These are phyloP conservation scores for Beauveria varroae DNA, from an alignment of 2,329 filamentous ascomycete genomes.

Conservation along the genomic window DNA sequence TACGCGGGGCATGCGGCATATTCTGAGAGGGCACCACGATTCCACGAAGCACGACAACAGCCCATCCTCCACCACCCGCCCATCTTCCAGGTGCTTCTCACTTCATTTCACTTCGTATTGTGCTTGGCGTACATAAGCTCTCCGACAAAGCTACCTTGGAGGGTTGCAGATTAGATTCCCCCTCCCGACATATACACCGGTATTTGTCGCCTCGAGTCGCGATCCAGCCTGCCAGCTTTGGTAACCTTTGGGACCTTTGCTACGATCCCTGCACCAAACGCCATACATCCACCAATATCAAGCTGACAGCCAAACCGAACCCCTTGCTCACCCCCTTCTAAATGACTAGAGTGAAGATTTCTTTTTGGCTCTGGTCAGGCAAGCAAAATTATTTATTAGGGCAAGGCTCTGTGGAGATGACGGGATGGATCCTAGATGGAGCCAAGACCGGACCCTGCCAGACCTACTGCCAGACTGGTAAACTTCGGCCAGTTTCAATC, in stretches of 20 bases:
- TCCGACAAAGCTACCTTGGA: neutral
- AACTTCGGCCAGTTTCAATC: neutral
- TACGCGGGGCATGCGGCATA: slow-evolving; percentile 10
- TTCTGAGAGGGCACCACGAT: neutral
- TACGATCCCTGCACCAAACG: neutral
- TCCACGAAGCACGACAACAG: neutral
- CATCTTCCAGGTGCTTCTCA: neutral
- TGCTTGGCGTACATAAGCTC: neutral
- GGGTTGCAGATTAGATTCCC: neutral
- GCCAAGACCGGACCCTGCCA: slow-evolving; percentile 2
- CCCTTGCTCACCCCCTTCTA: neutral
- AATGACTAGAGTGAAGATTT: neutral
- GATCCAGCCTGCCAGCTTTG: neutral
- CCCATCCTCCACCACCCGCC: slow-evolving; percentile 1
- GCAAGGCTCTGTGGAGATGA: neutral
- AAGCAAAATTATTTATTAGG: neutral
- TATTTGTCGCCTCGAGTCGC: neutral
- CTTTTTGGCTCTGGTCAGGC: neutral
- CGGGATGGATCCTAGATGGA: slow-evolving; percentile 7
- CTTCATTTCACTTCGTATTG: slow-evolving; percentile 4
- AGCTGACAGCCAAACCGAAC: slow-evolving; percentile 2
- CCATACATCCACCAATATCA: neutral
- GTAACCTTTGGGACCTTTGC: neutral
- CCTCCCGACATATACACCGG: neutral
- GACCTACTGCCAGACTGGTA: neutral